phyloP scores from a whole-genome alignment of 495 filamentous ascomycete genomes.

The Penicillium taxi region DNA sequence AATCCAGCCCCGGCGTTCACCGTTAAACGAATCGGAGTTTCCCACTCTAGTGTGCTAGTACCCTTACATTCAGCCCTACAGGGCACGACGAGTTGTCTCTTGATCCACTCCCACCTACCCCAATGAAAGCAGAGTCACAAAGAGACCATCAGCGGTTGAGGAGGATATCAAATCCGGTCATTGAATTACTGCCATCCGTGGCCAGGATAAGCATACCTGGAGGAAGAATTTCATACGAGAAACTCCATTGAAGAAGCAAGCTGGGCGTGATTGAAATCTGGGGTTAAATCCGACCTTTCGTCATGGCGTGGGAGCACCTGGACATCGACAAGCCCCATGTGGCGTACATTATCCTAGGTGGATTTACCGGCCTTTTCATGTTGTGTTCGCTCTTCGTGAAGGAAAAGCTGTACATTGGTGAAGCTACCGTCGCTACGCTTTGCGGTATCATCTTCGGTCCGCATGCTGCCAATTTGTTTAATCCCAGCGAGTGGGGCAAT shows the following conservation, averaged over 20 bases:
- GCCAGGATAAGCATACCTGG: not conserved
- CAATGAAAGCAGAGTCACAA: constrained; percentile 28
- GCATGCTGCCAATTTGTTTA: constrained; percentile 84
- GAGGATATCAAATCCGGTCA: constrained; percentile 22
- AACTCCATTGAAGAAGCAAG: not conserved
- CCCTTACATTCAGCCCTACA: constrained; percentile 15
- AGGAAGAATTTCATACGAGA: constrained; percentile 1
- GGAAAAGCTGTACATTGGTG: constrained; percentile 96
- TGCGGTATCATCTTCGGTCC: constrained; percentile 98
- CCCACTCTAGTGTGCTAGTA: not conserved
- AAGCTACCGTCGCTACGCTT: constrained; percentile 93
- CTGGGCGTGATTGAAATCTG: not conserved
- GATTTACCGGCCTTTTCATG: constrained; percentile 98
- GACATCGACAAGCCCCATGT: constrained; percentile 90
- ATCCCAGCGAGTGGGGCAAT: constrained; percentile 81
- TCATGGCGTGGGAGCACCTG: constrained; percentile 90
- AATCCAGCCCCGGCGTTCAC: not conserved
- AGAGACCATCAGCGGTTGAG: constrained; percentile 12
- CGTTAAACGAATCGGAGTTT: constrained; percentile 2
- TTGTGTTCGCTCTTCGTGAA: constrained; percentile 95
- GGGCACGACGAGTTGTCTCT: constrained; percentile 11
- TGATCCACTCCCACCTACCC: constrained; percentile 3
- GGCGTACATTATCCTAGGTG: constrained; percentile 97
- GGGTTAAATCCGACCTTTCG: constrained; percentile 10
- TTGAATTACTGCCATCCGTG: constrained; percentile 8